Evolutionary conservation across 345 rosid genomes (phyloP).

Genomic region (Geranium brycei): DNA sequence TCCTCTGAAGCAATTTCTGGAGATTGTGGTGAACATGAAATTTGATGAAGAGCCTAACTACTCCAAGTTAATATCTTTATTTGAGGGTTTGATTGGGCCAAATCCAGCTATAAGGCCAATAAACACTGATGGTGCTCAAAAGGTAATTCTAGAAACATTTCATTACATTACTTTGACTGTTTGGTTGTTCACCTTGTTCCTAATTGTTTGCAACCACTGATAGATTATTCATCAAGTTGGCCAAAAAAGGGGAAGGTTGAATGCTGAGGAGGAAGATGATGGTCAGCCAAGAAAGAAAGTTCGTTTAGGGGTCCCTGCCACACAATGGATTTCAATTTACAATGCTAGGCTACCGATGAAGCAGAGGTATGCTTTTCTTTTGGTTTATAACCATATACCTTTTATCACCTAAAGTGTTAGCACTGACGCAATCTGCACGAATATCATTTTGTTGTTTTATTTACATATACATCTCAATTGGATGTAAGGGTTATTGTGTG

Average conservation of each 20-base stretch:
- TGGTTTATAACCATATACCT: no score
- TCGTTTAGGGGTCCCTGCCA: conserved; percentile 87
- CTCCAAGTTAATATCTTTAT: conserved; percentile 73
- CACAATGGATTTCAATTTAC: conserved; percentile 93
- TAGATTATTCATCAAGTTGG: conserved; percentile 84
- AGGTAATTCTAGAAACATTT: conserved; percentile 27
- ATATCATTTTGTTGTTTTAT: no score
- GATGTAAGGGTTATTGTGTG: no score
- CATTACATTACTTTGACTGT: neutral
- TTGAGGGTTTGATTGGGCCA: conserved; percentile 61
- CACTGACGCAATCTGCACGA: no score
- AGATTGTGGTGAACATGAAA: conserved; percentile 85
- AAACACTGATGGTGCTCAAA: conserved; percentile 92
- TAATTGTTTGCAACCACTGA: conserved; percentile 10
- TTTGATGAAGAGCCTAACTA: conserved; percentile 95
- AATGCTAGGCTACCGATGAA: conserved; percentile 95
- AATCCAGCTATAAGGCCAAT: conserved; percentile 76
- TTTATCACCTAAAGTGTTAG: no score
- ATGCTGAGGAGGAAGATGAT: conserved; percentile 74
- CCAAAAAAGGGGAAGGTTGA: conserved; percentile 83
- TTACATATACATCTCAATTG: no score
- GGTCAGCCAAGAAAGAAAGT: conserved; percentile 83
- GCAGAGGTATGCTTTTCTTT: conserved; percentile 51
- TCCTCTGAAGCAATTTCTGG: conserved; percentile 73
- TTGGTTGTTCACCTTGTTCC: neutral